These are phyloP conservation scores for Plasmodium blacklocki DNA, from an alignment of 169 alveolate species.

Conservation along the genomic window DNA sequence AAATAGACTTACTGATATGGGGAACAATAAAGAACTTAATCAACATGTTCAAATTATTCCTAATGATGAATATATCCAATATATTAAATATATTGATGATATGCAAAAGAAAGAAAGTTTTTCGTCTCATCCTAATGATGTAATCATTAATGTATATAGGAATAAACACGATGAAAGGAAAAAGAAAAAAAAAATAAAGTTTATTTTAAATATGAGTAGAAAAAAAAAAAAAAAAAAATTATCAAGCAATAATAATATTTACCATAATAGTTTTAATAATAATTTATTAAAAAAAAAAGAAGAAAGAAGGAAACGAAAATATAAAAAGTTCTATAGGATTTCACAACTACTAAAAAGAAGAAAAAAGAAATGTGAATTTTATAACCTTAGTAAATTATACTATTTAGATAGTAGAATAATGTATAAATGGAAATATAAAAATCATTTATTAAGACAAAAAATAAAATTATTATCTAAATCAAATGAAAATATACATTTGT, in stretches of 20 bases:
- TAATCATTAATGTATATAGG: conserved; percentile 33
- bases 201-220: background rate
- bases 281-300: background rate
- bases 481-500: conserved; percentile 25
- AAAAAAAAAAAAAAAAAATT: background rate
- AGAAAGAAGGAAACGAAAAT: conserved; percentile 5
- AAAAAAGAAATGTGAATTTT: conserved; percentile 21
- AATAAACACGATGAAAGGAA: conserved; percentile 19
- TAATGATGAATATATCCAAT: background rate
- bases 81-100: background rate
- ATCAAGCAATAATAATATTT: background rate
- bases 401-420: conserved; percentile 33
- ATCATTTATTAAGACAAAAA: conserved; percentile 28
- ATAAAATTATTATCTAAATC: conserved; percentile 28
- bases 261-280: background rate
- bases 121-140: conserved; percentile 20
- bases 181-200: background rate
- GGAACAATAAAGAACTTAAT: no score
- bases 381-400: conserved; percentile 29
- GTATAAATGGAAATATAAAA: conserved; percentile 46
- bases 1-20: background rate
- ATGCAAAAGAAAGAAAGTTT: conserved; percentile 8
- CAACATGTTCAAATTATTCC: no score
- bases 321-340: background rate
- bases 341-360: conserved; percentile 2